Percentiles rank a stretch among this genome's conserved stretches.
Conservation (phyloP, 2,329 filamentous ascomycete species). For the Talaromyces sp. region DNA sequence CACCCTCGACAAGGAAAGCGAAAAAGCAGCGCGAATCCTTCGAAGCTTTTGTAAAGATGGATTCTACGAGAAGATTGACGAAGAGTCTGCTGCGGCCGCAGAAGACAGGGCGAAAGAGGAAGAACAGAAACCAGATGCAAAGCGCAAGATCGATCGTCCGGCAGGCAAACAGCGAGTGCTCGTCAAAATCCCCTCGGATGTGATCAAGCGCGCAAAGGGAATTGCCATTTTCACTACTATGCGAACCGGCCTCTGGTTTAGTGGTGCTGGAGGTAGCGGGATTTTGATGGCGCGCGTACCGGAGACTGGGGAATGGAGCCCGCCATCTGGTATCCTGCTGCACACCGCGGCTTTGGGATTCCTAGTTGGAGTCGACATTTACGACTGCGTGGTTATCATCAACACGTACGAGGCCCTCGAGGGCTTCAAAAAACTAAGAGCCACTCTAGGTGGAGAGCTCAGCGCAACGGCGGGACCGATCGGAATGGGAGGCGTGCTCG, state of each 20-base stretch:
- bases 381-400: conserved; percentile 90
- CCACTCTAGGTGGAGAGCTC: conserved; percentile 77
- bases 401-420: conserved; percentile 81
- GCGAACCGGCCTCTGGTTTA: conserved; percentile 87
- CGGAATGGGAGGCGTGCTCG: conserved; percentile 66
- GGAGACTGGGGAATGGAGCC: conserved; percentile 83
- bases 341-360: conserved; percentile 88
- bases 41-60: conserved; percentile 84
- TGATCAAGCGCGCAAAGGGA: conserved; percentile 84
- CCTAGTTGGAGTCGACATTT: conserved; percentile 86
- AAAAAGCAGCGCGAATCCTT: conserved; percentile 84
- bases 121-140: conserved; percentile 17
- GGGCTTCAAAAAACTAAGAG: conserved; percentile 71
- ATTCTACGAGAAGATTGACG: conserved; percentile 46
- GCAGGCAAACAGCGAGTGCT: conserved; percentile 59
- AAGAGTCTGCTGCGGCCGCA: conserved; percentile 47
- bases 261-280: conserved; percentile 83
- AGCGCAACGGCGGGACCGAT: conserved; percentile 72
- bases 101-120: conserved; percentile 16
- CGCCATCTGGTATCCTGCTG: conserved; percentile 82
- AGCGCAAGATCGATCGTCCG: conserved; percentile 47
- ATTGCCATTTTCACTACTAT: conserved; percentile 94
- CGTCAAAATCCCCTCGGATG: conserved; percentile 79
- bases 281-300: conserved; percentile 72
- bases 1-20: conserved; percentile 78